A percentile compares a stretch with the other conserved stretches of the same genome.
phyloP scores from a whole-genome alignment of 179 eudicot genomes.

The Carnegiea gigantea region DNA sequence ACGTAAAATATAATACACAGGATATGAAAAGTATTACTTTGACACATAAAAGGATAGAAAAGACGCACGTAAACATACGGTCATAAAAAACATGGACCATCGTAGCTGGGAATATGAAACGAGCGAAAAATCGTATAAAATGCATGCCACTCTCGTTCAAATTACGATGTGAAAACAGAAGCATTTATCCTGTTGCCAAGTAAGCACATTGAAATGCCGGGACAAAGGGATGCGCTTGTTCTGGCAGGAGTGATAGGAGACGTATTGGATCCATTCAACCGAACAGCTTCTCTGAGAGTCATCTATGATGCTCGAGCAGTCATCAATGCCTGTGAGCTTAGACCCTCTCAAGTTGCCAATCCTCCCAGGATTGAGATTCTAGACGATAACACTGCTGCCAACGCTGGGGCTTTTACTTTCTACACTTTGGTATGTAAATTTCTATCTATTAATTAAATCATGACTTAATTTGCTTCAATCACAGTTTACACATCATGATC shows the following conservation, averaged over 20 bases:
- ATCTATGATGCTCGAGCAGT: slow-evolving; percentile 45
- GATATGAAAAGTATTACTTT: too few species aligned
- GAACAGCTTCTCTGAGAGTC: slow-evolving; percentile 51
- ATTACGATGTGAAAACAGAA: too few species aligned
- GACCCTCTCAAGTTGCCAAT: slow-evolving; percentile 64
- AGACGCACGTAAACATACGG: too few species aligned
- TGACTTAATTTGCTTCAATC: too few species aligned
- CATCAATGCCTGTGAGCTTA: slow-evolving; percentile 56
- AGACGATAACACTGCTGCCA: slow-evolving; percentile 43
- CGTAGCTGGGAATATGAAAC: too few species aligned
- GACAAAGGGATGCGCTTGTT: slow-evolving; percentile 47
- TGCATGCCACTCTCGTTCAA: too few species aligned
- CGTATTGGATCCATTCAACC: slow-evolving; percentile 61
- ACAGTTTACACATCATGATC: not conserved
- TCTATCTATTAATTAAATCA: too few species aligned
- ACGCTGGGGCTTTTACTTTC: slow-evolving; percentile 36
- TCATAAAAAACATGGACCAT: too few species aligned
- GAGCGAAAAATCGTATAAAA: too few species aligned
- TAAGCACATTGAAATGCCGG: slow-evolving; percentile 14
- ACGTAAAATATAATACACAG: too few species aligned
- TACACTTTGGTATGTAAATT: slow-evolving; percentile 48
- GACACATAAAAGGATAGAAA: too few species aligned
- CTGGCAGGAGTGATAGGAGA: slow-evolving; percentile 73
- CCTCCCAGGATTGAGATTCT: slow-evolving; percentile 72
- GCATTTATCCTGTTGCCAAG: too few species aligned